Evolutionary conservation across 305 asterid species (phyloP).

Genomic region (Caryopteris hybrid): DNA sequence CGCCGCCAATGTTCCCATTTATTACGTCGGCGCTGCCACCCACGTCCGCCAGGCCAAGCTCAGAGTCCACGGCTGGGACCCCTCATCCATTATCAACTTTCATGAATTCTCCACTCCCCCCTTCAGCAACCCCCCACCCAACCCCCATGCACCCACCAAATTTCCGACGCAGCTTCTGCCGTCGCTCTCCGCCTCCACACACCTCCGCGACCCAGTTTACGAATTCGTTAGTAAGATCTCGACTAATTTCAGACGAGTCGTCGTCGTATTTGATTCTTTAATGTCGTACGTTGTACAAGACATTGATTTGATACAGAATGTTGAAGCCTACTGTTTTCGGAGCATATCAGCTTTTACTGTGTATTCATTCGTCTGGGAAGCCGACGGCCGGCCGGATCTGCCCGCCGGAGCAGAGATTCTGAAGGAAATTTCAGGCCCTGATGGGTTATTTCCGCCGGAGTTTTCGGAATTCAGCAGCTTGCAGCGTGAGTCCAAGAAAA

Average conservation of each 20-base stretch:
- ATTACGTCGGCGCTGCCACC: conserved; percentile 31
- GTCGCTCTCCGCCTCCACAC: conserved; percentile 22
- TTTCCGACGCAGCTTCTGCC: conserved; percentile 47
- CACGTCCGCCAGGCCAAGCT: conserved; percentile 47
- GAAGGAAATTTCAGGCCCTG: conserved; percentile 1
- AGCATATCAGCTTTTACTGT: conserved; percentile 34
- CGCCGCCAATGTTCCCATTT: conserved; percentile 27
- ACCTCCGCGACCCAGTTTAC: conserved; percentile 39
- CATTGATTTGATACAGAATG: conserved; percentile 25
- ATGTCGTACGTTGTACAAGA: conserved; percentile 61
- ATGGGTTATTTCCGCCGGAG: conserved; percentile 23
- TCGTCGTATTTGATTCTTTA: conserved; percentile 38
- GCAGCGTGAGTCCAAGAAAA: conserved; percentile 12
- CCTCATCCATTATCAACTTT: conserved; percentile 21
- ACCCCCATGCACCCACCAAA: conserved; percentile 24
- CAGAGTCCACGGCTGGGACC: conserved; percentile 29
- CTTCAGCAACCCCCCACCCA: conserved; percentile 29
- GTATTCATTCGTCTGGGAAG: conserved; percentile 23
- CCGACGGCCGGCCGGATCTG: conserved; percentile 15
- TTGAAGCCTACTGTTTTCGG: conserved; percentile 39
- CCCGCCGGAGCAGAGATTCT: conserved; percentile 2
- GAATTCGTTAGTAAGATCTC: conserved; percentile 18
- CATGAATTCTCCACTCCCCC: conserved; percentile 28
- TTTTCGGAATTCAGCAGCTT: conserved; percentile 6
- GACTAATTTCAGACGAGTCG: not conserved